Evolutionary conservation across 2,329 filamentous ascomycete genomes (phyloP).

Genomic region (Penicillium hordei): DNA sequence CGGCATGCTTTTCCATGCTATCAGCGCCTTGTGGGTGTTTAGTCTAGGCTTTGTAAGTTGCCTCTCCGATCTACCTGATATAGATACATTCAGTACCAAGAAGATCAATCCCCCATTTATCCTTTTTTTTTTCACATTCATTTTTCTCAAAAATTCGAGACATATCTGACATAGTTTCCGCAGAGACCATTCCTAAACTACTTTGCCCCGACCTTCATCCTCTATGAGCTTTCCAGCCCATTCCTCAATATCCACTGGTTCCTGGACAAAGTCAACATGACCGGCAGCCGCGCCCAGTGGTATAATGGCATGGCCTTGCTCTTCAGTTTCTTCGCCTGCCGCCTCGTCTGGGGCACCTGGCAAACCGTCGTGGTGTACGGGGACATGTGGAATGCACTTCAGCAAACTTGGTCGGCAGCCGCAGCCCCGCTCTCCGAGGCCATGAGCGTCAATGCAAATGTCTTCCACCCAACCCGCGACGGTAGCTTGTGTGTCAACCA

Average conservation of each 20-base stretch:
- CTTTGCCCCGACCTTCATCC: slow-evolving; percentile 64
- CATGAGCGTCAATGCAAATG: slow-evolving; percentile 33
- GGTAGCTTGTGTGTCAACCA: slow-evolving; percentile 40
- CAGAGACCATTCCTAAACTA: slow-evolving; percentile 66
- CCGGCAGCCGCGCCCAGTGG: slow-evolving; percentile 60
- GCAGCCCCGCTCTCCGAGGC: slow-evolving; percentile 29
- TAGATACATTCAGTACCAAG: not conserved
- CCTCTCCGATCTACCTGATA: not conserved
- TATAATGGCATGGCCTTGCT: slow-evolving; percentile 63
- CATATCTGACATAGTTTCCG: slow-evolving; percentile 5
- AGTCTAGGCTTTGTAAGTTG: slow-evolving; percentile 62
- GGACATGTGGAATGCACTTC: slow-evolving; percentile 58
- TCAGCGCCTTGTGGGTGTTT: slow-evolving; percentile 62
- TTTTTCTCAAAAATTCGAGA: not conserved
- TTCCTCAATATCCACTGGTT: slow-evolving; percentile 72
- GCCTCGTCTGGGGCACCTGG: slow-evolving; percentile 63
- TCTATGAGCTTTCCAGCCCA: slow-evolving; percentile 66
- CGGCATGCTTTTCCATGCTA: slow-evolving; percentile 62
- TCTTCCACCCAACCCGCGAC: slow-evolving; percentile 37
- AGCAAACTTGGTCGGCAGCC: slow-evolving; percentile 39
- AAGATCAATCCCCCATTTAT: not conserved
- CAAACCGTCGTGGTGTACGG: slow-evolving; percentile 59
- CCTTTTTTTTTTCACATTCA: not conserved
- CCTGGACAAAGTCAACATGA: slow-evolving; percentile 66
- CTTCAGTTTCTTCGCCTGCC: slow-evolving; percentile 60